Percentiles rank a stretch among this genome's conserved stretches.
Conservation (phyloP, 2,329 filamentous ascomycete genomes). For the Leptographium wingfieldii region DNA sequence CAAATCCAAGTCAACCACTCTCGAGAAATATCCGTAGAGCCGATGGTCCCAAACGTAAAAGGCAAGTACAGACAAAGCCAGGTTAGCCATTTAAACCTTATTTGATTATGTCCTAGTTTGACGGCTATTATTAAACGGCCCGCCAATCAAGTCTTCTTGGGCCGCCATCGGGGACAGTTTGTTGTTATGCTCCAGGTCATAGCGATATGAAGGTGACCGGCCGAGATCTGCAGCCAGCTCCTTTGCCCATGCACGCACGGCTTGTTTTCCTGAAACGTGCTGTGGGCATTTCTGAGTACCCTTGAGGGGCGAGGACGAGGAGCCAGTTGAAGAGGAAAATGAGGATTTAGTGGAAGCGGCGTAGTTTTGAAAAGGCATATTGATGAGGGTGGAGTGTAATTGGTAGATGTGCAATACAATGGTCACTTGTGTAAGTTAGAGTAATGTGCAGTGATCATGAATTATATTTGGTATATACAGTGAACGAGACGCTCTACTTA, state of each 20-base stretch:
- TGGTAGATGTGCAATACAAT: background rate
- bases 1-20: too few species aligned
- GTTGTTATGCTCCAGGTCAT: slow-evolving; percentile 5
- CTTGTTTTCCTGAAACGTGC: background rate
- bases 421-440: background rate
- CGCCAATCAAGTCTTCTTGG: background rate
- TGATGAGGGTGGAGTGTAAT: background rate
- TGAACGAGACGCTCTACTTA: background rate
- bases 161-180: background rate
- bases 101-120: background rate
- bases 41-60: background rate
- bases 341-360: slow-evolving; percentile 19
- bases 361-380: slow-evolving; percentile 13
- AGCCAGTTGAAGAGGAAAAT: slow-evolving; percentile 10
- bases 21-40: too few species aligned
- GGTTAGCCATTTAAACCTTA: too few species aligned
- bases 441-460: background rate
- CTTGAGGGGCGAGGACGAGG: background rate
- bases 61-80: background rate
- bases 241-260: slow-evolving; percentile 8
- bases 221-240: slow-evolving; percentile 10
- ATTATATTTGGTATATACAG: background rate
- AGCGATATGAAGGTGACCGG: slow-evolving; percentile 7
- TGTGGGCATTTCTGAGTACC: slow-evolving; percentile 5
- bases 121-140: background rate